Conservation (phyloP, 2,329 filamentous ascomycete species). For the Sporothrix luriei region DNA sequence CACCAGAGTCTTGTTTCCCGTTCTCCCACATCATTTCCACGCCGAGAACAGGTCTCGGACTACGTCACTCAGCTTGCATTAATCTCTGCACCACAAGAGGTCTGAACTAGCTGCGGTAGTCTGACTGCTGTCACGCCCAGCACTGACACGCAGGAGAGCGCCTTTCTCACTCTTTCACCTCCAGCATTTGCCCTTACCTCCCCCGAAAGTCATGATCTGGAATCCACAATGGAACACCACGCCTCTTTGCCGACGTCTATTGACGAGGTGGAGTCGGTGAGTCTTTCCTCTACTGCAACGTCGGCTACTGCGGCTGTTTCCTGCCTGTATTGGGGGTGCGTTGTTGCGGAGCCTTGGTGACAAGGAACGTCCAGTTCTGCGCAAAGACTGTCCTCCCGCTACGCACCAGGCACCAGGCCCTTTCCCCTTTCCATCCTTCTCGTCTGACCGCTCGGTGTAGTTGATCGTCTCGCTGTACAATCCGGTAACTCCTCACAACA, state of each 20-base stretch:
- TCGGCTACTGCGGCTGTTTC: neutral
- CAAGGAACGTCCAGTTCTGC: neutral
- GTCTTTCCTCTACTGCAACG: slow-evolving; percentile 31
- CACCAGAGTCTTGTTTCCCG: neutral
- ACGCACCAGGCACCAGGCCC: too few relatives aligned
- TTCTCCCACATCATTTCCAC: neutral
- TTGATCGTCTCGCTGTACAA: slow-evolving; percentile 58
- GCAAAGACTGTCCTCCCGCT: neutral
- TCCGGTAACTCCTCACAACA: slow-evolving; percentile 51
- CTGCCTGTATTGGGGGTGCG: neutral
- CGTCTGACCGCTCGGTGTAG: slow-evolving; percentile 34
- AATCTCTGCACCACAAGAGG: neutral
- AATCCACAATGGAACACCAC: slow-evolving; percentile 34
- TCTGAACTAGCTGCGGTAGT: neutral
- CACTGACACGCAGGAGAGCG: neutral
- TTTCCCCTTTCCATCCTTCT: too few relatives aligned
- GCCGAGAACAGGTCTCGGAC: neutral
- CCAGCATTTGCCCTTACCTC: too few relatives aligned
- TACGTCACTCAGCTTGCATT: neutral
- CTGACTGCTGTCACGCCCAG: neutral
- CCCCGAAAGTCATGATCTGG: slow-evolving; percentile 26
- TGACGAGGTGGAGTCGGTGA: slow-evolving; percentile 44
- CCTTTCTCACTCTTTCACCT: neutral
- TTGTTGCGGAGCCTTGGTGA: neutral
- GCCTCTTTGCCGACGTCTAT: slow-evolving; percentile 41